These are phyloP conservation scores for Sphaceloma murrayae DNA, from an alignment of 2,329 filamentous ascomycete genomes.

Conservation along the genomic window DNA sequence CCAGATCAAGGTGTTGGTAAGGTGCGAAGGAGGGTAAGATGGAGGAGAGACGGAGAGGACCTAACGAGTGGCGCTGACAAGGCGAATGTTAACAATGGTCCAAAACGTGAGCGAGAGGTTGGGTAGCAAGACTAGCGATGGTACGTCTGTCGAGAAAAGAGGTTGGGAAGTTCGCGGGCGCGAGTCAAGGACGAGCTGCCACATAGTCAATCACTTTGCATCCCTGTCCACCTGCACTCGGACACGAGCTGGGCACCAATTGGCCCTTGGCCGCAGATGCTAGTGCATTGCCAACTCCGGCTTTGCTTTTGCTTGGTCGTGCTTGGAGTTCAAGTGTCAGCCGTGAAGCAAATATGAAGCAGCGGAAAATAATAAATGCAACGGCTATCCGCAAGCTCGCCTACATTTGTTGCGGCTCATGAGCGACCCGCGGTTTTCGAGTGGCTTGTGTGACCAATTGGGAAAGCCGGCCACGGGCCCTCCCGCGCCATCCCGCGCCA, in stretches of 20 bases:
- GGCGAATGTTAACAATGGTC: conserved; percentile 9
- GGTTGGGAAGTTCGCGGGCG: conserved; percentile 3
- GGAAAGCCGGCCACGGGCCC: too few relatives aligned
- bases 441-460: too few relatives aligned
- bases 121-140: conserved; percentile 6
- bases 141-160: background rate
- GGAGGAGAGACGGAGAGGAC: conserved; percentile 1
- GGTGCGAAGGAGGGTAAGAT: conserved; percentile 3
- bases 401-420: too few relatives aligned
- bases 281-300: conserved; percentile 7
- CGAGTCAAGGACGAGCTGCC: conserved; percentile 13
- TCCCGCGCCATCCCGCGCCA: too few relatives aligned
- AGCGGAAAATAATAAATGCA: too few relatives aligned
- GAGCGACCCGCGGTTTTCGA: too few relatives aligned
- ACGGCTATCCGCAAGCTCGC: too few relatives aligned
- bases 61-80: conserved; percentile 15
- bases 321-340: too few relatives aligned
- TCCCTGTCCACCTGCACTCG: background rate
- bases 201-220: too few relatives aligned
- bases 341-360: background rate
- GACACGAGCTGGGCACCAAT: too few relatives aligned
- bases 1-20: conserved; percentile 7
- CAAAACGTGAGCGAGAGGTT: conserved; percentile 11
- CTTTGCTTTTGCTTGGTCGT: too few relatives aligned
- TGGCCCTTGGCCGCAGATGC: background rate